Base-by-base conservation (phyloP, 176 grass and related monocot species). In the Otatea glauca region DNA sequence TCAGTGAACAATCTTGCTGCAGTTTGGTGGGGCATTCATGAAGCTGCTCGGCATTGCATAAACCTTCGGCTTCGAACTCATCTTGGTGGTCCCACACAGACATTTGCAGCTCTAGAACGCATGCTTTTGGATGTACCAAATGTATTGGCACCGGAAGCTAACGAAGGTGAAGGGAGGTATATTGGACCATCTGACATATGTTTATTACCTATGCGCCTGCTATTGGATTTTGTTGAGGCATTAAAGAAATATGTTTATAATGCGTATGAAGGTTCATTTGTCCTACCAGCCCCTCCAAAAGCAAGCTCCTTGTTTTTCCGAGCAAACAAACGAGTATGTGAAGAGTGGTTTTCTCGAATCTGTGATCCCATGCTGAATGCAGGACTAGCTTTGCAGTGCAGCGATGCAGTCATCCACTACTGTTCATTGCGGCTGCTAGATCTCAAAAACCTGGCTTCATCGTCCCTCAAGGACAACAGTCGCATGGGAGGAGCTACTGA, bases 321-420 rank as follows among this genome's bases (percentile, higher is more conserved):
- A 65, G 95, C 95, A 84, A 98, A 98, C 80, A 98, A 93, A 83
- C 86, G 94, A 62, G 95, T 98, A 32, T 98, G 95, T 85, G 95
- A 98, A 63, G 95, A 98, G 85, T 98, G 95, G 95, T 98, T 98
- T 91, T 98, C 92, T 65, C 85, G 95, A 93, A 98, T 98, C 75
- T 98, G 91, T 77, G 95, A 98, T 45, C 95, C 95, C 73, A 98
- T 98, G 95, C 80, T 98, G 82, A 95, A 98, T 90, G 92, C 89
- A 84, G 91, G 95, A 85, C 66, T 93, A 84, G 87, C 91, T 80
- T 92, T 98, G 79, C 84, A 92, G 78, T 98, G 95, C 55, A 83
- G 75, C 60, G 89, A 95, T 88, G 92, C 91, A 45, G 90, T 90
- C 38, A 78, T 95, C 70, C 92, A 98, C 39, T 98, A 98, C 56